phyloP scores from a whole-genome alignment of 805 yeast species.

The Torulaspora gathmanii region DNA sequence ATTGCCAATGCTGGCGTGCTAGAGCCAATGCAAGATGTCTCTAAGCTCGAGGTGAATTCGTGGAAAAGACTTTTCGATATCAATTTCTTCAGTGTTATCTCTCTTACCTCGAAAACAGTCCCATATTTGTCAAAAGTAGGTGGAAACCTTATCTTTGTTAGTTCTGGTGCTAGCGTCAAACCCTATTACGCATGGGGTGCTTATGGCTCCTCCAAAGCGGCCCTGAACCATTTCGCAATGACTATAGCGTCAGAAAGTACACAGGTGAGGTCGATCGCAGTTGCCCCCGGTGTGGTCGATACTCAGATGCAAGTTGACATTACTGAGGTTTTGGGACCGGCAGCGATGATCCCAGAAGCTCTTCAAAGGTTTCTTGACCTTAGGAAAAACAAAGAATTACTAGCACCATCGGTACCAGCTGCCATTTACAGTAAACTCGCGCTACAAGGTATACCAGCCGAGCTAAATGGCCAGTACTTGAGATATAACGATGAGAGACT shows the following conservation, averaged over 20 bases:
- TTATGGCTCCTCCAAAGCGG: conserved; percentile 89
- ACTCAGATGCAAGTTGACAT: conserved; percentile 84
- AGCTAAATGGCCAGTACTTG: conserved; percentile 62
- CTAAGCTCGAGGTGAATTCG: conserved; percentile 37
- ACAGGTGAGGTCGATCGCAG: conserved; percentile 48
- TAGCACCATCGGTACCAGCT: conserved; percentile 71
- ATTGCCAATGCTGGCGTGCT: conserved; percentile 80
- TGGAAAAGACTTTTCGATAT: conserved; percentile 70
- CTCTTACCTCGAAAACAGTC: conserved; percentile 48
- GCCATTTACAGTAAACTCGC: conserved; percentile 63
- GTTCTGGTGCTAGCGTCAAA: conserved; percentile 79
- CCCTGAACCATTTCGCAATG: conserved; percentile 69
- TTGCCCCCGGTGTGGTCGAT: conserved; percentile 95
- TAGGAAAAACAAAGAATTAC: conserved; percentile 52
- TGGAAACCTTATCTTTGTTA: conserved; percentile 70
- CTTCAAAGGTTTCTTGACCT: conserved; percentile 61
- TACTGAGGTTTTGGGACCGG: conserved; percentile 54
- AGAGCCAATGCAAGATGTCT: conserved; percentile 67
- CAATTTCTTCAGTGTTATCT: conserved; percentile 72
- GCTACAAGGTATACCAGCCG: conserved; percentile 49
- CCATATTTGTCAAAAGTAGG: conserved; percentile 51
- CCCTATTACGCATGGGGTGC: conserved; percentile 67
- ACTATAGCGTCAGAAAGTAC: conserved; percentile 67
- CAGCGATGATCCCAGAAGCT: conserved; percentile 56
- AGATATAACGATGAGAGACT: conserved; percentile 49